Percentiles rank a stretch among this genome's conserved stretches.
These are phyloP conservation scores for Phytopythium vexans DNA, from an alignment of 352 stramenopile species.

Conservation along the genomic window DNA sequence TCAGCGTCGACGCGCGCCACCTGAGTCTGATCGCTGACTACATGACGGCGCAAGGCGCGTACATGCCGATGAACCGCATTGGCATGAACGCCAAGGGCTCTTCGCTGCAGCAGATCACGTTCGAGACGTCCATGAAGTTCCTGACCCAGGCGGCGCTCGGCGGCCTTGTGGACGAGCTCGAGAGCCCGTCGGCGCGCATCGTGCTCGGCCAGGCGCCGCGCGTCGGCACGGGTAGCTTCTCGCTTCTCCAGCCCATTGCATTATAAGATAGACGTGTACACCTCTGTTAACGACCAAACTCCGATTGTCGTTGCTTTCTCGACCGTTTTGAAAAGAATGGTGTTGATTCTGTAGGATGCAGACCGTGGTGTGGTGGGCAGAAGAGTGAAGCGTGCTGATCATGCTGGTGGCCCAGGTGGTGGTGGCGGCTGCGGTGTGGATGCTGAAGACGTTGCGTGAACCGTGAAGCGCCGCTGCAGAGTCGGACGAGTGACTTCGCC, in stretches of 20 bases:
- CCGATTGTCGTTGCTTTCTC: not conserved
- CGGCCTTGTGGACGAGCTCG: constrained; percentile 86
- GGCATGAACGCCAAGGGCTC: constrained; percentile 96
- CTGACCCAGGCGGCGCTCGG: constrained; percentile 95
- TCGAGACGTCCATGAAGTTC: constrained; percentile 99
- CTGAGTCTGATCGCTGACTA: constrained; percentile 99
- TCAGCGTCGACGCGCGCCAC: constrained; percentile 97
- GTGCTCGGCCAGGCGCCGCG: constrained; percentile 93
- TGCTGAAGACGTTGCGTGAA: too few relatives aligned
- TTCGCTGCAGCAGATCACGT: constrained; percentile 99
- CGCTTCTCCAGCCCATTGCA: constrained; percentile 87
- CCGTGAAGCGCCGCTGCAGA: too few relatives aligned
- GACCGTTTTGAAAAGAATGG: not conserved
- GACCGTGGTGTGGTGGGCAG: too few relatives aligned
- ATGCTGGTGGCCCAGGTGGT: too few relatives aligned
- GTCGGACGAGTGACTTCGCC: too few relatives aligned
- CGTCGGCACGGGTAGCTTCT: constrained; percentile 96
- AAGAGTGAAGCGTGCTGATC: too few relatives aligned
- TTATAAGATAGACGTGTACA: constrained; percentile 35
- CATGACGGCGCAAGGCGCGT: constrained; percentile 98
- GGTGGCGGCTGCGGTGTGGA: too few relatives aligned
- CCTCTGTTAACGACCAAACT: not conserved
- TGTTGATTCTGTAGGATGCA: not conserved
- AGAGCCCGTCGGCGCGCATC: constrained; percentile 93
- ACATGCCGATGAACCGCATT: constrained; percentile 97